Conservation (phyloP, 2,329 filamentous ascomycete species). For the Microsporum canis region DNA sequence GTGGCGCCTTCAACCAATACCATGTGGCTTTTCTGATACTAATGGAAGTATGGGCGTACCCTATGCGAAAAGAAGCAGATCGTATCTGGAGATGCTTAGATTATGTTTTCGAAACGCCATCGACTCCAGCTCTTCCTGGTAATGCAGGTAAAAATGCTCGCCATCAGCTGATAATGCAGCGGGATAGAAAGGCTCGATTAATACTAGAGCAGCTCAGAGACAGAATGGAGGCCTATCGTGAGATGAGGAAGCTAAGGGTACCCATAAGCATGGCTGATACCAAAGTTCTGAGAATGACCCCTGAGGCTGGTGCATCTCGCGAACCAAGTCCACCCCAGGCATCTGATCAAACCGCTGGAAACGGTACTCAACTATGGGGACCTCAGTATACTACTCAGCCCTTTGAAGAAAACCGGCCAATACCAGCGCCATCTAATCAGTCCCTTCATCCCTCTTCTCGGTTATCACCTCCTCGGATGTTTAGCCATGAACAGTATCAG, state of each 20-base stretch:
- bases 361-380: background rate
- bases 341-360: background rate
- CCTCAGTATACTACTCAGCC: background rate
- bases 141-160: conserved; percentile 6
- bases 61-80: conserved; percentile 46
- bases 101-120: conserved; percentile 52
- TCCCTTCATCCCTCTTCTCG: background rate
- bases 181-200: conserved; percentile 47
- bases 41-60: conserved; percentile 53
- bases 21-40: conserved; percentile 59
- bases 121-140: conserved; percentile 37
- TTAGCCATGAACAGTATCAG: conserved; percentile 2
- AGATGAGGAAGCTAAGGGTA: conserved; percentile 20
- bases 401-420: background rate
- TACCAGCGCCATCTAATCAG: background rate
- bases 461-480: background rate
- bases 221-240: conserved; percentile 22
- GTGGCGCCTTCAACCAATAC: conserved; percentile 60
- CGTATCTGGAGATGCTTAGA: conserved; percentile 62
- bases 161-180: conserved; percentile 19
- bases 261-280: conserved; percentile 16
- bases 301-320: background rate
- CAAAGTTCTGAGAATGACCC: background rate
- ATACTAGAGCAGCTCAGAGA: conserved; percentile 53
- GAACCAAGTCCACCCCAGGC: background rate